Conservation (phyloP, 2,329 filamentous ascomycete genomes). For the Lasiodiplodia citricola region DNA sequence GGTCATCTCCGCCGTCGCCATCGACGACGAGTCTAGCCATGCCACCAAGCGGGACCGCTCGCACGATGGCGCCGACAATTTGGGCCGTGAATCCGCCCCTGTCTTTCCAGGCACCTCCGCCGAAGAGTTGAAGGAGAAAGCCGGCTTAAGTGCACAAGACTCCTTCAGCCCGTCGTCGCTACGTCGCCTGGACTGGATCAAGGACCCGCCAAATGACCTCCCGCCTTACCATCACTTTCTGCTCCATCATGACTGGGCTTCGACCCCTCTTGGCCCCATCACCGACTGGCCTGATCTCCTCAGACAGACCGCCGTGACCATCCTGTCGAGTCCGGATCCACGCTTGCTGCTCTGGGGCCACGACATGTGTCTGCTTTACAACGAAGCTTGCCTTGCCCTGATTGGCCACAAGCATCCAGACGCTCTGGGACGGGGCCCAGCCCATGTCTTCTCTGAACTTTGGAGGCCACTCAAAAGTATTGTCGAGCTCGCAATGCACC, state of each 20-base stretch:
- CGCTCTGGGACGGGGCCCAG: constrained; percentile 63
- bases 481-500: constrained; percentile 23
- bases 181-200: constrained; percentile 16
- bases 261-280: constrained; percentile 74
- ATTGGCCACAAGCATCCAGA: constrained; percentile 73
- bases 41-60: background rate
- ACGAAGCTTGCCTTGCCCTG: constrained; percentile 69
- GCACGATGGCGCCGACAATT: background rate
- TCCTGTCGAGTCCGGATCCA: constrained; percentile 63
- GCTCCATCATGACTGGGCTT: constrained; percentile 64
- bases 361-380: constrained; percentile 75
- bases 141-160: background rate
- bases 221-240: constrained; percentile 17
- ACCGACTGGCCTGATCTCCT: constrained; percentile 71
- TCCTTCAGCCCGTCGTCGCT: background rate
- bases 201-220: background rate
- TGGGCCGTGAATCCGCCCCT: background rate
- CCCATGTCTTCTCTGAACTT: constrained; percentile 21
- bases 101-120: background rate
- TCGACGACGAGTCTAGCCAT: background rate
- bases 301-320: constrained; percentile 74
- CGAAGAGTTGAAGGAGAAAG: constrained; percentile 5
- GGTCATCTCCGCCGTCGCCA: background rate
- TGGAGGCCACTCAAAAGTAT: constrained; percentile 17
- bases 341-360: constrained; percentile 57